phyloP scores from a whole-genome alignment of 805 yeast genomes.

The Yamadazyma ubonensis region DNA sequence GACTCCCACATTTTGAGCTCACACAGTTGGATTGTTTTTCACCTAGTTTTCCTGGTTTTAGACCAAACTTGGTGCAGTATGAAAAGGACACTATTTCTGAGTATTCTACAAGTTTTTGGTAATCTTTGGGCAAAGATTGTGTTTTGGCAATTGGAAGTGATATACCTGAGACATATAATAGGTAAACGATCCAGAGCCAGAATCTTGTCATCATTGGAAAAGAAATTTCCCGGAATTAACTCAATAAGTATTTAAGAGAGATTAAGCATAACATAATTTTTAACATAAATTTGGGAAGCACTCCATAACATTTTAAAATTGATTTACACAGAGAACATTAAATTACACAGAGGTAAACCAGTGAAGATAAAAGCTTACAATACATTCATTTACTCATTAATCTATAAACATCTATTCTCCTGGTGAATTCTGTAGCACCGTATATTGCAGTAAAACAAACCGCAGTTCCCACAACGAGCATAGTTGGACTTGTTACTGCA shows the following conservation, averaged over 20 bases:
- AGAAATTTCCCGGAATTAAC: too few relatives aligned
- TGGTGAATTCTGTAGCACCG: slow-evolving; percentile 39
- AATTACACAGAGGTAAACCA: background rate
- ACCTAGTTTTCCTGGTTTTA: slow-evolving; percentile 24
- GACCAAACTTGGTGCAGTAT: slow-evolving; percentile 37
- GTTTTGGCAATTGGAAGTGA: background rate
- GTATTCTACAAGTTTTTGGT: slow-evolving; percentile 26
- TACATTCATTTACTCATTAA: background rate
- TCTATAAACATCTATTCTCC: slow-evolving; percentile 37
- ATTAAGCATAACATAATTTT: slow-evolving; percentile 3
- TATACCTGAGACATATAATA: too few relatives aligned
- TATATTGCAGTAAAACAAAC: slow-evolving; percentile 41
- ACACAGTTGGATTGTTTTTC: slow-evolving; percentile 23
- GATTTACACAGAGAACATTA: background rate
- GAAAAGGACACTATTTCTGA: slow-evolving; percentile 37
- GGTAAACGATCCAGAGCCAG: too few relatives aligned
- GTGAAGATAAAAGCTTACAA: background rate
- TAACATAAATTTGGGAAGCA: too few relatives aligned
- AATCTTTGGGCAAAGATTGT: slow-evolving; percentile 15
- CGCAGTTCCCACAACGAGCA: slow-evolving; percentile 40
- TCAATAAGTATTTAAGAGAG: too few relatives aligned
- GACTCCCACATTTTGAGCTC: slow-evolving; percentile 22
- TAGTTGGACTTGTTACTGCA: slow-evolving; percentile 39
- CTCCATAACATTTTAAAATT: too few relatives aligned
- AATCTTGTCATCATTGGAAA: too few relatives aligned